Evolutionary conservation across 495 filamentous ascomycete genomes (phyloP).

Genomic region (Aspergillus ostianus): DNA sequence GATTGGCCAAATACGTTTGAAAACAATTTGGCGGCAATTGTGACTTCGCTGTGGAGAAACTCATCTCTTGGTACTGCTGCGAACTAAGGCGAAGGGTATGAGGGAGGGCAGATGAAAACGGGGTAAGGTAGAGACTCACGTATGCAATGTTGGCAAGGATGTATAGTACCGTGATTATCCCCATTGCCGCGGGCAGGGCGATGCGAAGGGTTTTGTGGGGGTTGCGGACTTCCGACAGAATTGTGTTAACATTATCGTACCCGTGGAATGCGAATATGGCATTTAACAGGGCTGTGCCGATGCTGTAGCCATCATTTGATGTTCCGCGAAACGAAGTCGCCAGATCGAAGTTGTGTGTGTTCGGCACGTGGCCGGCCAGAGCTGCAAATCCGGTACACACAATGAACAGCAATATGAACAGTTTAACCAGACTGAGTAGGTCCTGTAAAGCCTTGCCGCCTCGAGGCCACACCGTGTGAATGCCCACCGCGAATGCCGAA

Average conservation of each 20-base stretch:
- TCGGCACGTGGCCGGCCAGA: conserved; percentile 28
- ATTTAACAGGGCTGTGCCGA: conserved; percentile 28
- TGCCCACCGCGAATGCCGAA: conserved; percentile 26
- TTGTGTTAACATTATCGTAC: conserved; percentile 27
- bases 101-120: background rate
- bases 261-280: conserved; percentile 30
- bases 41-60: conserved; percentile 23
- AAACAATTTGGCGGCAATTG: conserved; percentile 29
- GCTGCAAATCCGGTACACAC: conserved; percentile 42
- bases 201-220: conserved; percentile 63
- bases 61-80: conserved; percentile 29
- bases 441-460: conserved; percentile 34
- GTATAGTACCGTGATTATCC: conserved; percentile 59
- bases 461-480: conserved; percentile 28
- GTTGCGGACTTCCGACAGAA: conserved; percentile 69
- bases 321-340: conserved; percentile 26
- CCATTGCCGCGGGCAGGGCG: conserved; percentile 56
- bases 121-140: conserved; percentile 8
- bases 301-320: conserved; percentile 28
- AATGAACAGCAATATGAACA: conserved; percentile 41
- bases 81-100: conserved; percentile 11
- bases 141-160: conserved; percentile 67
- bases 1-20: conserved; percentile 29
- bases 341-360: conserved; percentile 23
- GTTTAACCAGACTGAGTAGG: conserved; percentile 35